These are phyloP conservation scores for Pigoraptor vietnamica DNA, from an alignment of 78 protist species.

Conservation along the genomic window DNA sequence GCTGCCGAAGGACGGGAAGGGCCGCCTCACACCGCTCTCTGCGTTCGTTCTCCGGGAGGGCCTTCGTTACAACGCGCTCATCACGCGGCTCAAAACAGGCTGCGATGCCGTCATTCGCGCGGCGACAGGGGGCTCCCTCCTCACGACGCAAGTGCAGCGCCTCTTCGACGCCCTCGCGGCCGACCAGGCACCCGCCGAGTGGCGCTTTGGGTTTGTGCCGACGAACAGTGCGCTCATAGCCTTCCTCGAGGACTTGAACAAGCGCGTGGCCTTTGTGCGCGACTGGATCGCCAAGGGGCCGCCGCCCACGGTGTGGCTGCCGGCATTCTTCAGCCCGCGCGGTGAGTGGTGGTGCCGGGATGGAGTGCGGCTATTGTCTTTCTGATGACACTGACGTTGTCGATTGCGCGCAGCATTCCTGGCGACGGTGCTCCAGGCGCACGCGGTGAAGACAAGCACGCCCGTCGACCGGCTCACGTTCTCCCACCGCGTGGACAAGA, in stretches of 20 bases:
- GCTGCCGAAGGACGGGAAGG: background rate
- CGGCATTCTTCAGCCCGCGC: constrained; percentile 87
- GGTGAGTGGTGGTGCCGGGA: constrained; percentile 44
- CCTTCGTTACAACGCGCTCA: constrained; percentile 57
- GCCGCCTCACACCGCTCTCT: background rate
- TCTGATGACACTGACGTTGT: too few species aligned
- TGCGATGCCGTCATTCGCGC: constrained; percentile 47
- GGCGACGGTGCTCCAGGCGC: background rate
- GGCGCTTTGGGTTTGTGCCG: constrained; percentile 14
- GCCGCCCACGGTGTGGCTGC: constrained; percentile 61
- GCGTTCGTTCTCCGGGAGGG: constrained; percentile 68
- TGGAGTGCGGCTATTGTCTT: too few species aligned
- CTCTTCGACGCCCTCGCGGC: constrained; percentile 39
- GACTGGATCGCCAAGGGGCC: constrained; percentile 67
- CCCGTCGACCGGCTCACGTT: background rate
- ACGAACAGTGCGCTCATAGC: constrained; percentile 55
- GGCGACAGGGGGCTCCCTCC: constrained; percentile 60
- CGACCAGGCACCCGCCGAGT: constrained; percentile 44
- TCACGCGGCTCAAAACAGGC: constrained; percentile 12
- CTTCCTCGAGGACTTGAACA: constrained; percentile 41
- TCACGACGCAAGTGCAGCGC: constrained; percentile 63
- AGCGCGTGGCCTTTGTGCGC: constrained; percentile 33
- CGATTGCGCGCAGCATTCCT: too few species aligned
- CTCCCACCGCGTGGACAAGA: background rate
- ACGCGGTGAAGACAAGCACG: background rate